Evolutionary conservation across 148 eudicot genomes (phyloP), one percentile per base, ranked within the genome.

Genomic region (Diospyros lotus): DNA sequence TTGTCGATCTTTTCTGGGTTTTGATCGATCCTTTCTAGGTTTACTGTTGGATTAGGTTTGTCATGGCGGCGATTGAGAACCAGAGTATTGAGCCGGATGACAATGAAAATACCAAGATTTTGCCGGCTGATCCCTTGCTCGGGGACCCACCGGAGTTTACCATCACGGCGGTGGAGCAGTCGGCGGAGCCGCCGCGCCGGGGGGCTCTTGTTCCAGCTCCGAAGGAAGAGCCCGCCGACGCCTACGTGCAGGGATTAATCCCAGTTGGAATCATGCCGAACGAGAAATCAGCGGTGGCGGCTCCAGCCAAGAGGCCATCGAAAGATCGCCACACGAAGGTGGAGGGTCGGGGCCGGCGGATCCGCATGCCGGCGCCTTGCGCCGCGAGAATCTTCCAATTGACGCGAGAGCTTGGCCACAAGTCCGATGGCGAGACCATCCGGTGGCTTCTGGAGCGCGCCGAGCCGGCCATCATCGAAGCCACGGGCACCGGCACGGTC

Each of bases 311-410:
- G 70, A 80, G 91, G 67, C 84, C 89, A 8, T 84, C 93, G 11
- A 94, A 92, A 82, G 98, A 94, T 85, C 86, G 98, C 14, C 98
- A 93, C 77, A 89, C 97, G 3, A 93, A 93, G 73, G 98, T 93
- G 38, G 98, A 93, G 68, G 98, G 98, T 1, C 79, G 98, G 0
- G 98, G 98, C 8, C 69, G 98, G 69, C 84, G 98, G 58, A 83
- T 94, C 64, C 87, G 98, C 18, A 86, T 94, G 87, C 98, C 98
- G 40, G 98, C 98, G 6, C 76, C 95, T 0, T 92, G 97, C 60
- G 98, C 98, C 13, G 95, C 98, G 1, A 77, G 98, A 55, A 90
- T 94, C 72, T 94, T 94, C 73, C 98, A 92, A 64, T 69, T 94
- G 65, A 94, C 98, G 5, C 79, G 97, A 3, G 98, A 91, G 68